Base-by-base conservation (phyloP, 352 stramenopile species). In the Globisporangium yorkense region DNA sequence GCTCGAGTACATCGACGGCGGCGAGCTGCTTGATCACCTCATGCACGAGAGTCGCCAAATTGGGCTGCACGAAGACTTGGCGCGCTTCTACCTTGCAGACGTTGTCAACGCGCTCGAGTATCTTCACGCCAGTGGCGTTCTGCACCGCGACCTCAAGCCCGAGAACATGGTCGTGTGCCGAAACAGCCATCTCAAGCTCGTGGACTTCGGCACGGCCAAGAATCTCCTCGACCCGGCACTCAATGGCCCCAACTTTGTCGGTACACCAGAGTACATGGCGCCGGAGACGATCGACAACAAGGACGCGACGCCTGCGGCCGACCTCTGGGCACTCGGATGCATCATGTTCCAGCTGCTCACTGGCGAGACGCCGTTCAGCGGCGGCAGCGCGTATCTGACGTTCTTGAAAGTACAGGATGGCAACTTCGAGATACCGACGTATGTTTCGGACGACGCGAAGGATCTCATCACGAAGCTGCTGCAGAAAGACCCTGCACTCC, bases 101-200 rank as follows among this genome's bases (percentile, higher is more conserved):
- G 66, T 97, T 3, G 70, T 97, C 56, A 92, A 92, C 49, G 96
- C 93, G 0, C 60, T 98, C 40, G 90, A 97, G 61, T 96, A 97
- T 68, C 92, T 98, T 51, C 96, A 99, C 69, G 59, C 65, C 0
- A 83, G 96, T 41, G 75, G 88, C 6, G 85, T 99, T 40, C 82
- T 99, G 5, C 96, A 99, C 69, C 82, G 96, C 4, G 83, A 96
- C 56, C 62, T 98, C 20, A 97, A 98, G 65, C 90, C 96, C 0
- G 96, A 99, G 63, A 99, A 99, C 68, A 94, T 99, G 68, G 80
- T 98, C 44, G 80, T 98, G 3, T 73, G 60, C 21, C 70, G 72
- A 21, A 47, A 59, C 1, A 75, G 71, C 4, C 85, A 95, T 48
- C 20, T 93, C 20, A 77, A 82, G 21, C 65, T 95, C 20, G 87